Evolutionary conservation across 1,139 yeast genomes (phyloP).

Genomic region (Hansenula sp.): DNA sequence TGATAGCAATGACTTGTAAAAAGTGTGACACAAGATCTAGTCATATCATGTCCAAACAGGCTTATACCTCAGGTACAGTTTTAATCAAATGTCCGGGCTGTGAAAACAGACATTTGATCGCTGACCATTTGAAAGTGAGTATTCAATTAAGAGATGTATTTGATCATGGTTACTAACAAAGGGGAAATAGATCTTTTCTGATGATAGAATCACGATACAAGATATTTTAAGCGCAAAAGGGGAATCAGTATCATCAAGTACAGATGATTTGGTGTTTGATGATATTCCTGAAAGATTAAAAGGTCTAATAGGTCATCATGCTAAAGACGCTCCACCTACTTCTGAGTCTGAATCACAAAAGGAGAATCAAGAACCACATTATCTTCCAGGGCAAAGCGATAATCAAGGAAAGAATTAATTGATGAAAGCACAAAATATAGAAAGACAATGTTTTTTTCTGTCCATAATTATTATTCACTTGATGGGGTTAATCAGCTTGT

Average conservation of each 20-base stretch:
- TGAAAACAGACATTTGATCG: conserved; percentile 81
- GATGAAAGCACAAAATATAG: no score
- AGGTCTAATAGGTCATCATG: conserved; percentile 54
- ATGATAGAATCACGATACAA: conserved; percentile 68
- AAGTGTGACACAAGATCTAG: conserved; percentile 80
- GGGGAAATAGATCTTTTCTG: conserved; percentile 65
- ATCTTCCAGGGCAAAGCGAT: conserved; percentile 4
- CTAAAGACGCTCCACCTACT: conserved; percentile 55
- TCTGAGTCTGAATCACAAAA: conserved; percentile 8
- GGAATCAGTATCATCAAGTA: conserved; percentile 58
- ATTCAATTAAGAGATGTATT: no score
- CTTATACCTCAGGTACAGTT: conserved; percentile 84
- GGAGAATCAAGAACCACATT: conserved; percentile 8
- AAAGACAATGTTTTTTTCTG: no score
- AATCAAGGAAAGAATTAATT: no score
- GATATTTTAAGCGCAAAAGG: conserved; percentile 79
- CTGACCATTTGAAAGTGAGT: conserved; percentile 73
- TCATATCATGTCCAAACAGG: conserved; percentile 87
- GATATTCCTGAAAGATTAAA: conserved; percentile 69
- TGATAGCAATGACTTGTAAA: conserved; percentile 92
- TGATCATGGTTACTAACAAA: no score
- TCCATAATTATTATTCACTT: no score
- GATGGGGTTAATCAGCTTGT: no score
- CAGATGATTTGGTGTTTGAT: conserved; percentile 65
- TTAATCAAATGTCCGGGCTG: conserved; percentile 92